Evolutionary conservation across 371 early-diverging fungal species (phyloP).

Genomic region (Conidiobolus incongruus): DNA sequence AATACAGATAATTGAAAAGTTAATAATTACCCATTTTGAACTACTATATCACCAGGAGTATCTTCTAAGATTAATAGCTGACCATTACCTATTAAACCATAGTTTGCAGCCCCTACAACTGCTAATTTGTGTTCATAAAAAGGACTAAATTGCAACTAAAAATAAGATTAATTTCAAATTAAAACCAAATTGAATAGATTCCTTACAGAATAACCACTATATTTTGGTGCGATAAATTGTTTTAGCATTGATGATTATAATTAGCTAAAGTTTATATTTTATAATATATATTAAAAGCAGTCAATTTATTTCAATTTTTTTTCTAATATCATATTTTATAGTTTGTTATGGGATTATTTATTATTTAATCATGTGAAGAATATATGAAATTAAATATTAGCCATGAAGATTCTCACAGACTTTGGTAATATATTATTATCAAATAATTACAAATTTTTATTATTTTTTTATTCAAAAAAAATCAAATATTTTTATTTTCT

Average conservation of each 20-base stretch:
- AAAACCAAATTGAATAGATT: background rate
- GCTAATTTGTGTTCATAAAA: constrained; percentile 78
- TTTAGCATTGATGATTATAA: background rate
- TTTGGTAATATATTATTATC: too few species aligned
- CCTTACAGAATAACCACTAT: constrained; percentile 9
- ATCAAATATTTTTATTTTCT: too few species aligned
- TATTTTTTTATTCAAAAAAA: too few species aligned
- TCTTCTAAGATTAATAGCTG: constrained; percentile 38
- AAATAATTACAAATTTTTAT: too few species aligned
- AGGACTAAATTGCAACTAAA: constrained; percentile 69
- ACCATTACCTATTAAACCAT: constrained; percentile 90
- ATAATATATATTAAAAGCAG: too few species aligned
- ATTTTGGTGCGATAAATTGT: constrained; percentile 8
- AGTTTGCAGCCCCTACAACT: constrained; percentile 77
- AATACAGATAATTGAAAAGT: background rate
- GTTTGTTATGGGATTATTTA: too few species aligned
- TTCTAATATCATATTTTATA: too few species aligned
- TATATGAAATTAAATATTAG: too few species aligned
- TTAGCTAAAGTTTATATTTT: too few species aligned
- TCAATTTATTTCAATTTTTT: too few species aligned
- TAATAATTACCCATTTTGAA: constrained; percentile 36
- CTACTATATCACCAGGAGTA: constrained; percentile 27
- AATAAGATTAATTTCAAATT: background rate
- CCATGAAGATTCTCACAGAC: too few species aligned
- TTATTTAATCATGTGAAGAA: too few species aligned